Conservation (phyloP, 2,329 filamentous ascomycete species). For the Aspergillus japonicus region DNA sequence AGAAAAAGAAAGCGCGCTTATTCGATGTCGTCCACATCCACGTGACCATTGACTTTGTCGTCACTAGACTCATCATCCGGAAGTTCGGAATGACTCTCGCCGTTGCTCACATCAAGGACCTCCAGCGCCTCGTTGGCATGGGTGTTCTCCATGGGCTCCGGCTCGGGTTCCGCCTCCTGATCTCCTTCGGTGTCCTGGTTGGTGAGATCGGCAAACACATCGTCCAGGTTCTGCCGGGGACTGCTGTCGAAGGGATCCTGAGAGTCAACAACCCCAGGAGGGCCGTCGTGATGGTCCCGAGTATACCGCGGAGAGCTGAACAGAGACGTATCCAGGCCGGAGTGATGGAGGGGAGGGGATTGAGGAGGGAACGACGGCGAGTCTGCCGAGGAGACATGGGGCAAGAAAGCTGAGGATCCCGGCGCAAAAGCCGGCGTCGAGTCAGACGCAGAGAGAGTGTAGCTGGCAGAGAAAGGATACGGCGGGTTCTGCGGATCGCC, state of each 20-base stretch:
- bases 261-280: constrained; percentile 31
- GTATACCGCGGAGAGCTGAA: constrained; percentile 44
- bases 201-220: constrained; percentile 49
- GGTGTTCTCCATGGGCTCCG: constrained; percentile 43
- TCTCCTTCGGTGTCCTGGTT: constrained; percentile 44
- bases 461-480: constrained; percentile 42
- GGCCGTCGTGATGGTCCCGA: constrained; percentile 34
- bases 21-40: constrained; percentile 7
- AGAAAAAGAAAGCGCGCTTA: constrained; percentile 5
- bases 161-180: constrained; percentile 25
- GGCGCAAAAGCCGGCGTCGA: constrained; percentile 38
- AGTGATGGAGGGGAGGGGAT: constrained; percentile 39
- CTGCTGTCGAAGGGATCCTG: constrained; percentile 39
- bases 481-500: constrained; percentile 29
- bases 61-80: constrained; percentile 28
- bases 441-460: constrained; percentile 37
- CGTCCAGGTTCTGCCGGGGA: constrained; percentile 42
- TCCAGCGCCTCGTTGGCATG: constrained; percentile 50
- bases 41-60: constrained; percentile 25
- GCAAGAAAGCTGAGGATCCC: constrained; percentile 37
- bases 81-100: constrained; percentile 11
- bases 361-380: constrained; percentile 42
- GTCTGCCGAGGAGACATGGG: constrained; percentile 31
- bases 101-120: constrained; percentile 41
- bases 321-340: constrained; percentile 38